A percentile compares a stretch with the other conserved stretches of the same genome.
These are phyloP conservation scores for Haplographium delicatum DNA, from an alignment of 495 filamentous ascomycete genomes.

Conservation along the genomic window DNA sequence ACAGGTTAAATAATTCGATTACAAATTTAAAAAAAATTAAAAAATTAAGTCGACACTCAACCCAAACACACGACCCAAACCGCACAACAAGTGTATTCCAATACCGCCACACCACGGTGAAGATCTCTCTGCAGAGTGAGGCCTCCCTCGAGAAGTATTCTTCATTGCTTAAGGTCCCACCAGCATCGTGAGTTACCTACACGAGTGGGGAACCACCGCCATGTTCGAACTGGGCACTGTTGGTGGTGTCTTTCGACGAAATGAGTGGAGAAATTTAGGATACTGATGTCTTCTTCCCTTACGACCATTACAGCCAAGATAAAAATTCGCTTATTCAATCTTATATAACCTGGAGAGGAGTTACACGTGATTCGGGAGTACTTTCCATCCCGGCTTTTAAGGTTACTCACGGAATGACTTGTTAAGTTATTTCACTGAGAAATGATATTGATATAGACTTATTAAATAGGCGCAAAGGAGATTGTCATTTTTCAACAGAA, in stretches of 20 bases:
- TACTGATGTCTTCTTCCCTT: conserved; percentile 23
- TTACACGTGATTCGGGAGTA: too few species aligned
- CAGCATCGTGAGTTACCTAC: conserved; percentile 30
- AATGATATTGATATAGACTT: too few species aligned
- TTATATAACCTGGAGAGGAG: conserved; percentile 3
- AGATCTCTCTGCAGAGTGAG: conserved; percentile 31
- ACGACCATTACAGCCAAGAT: conserved; percentile 26
- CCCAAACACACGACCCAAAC: conserved; percentile 22
- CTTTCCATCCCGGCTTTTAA: too few species aligned
- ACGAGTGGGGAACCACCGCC: conserved; percentile 28
- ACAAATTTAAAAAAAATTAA: conserved; percentile 12
- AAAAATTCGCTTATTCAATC: conserved; percentile 15
- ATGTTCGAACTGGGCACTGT: conserved; percentile 30
- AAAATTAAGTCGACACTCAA: conserved; percentile 25
- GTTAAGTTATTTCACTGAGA: conserved; percentile 1
- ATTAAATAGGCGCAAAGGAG: background rate
- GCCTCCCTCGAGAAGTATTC: conserved; percentile 29
- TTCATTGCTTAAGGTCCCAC: conserved; percentile 28
- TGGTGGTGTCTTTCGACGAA: conserved; percentile 16
- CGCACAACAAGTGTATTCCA: conserved; percentile 29
- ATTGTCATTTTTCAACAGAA: conserved; percentile 8
- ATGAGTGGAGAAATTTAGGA: conserved; percentile 21
- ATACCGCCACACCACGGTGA: conserved; percentile 30
- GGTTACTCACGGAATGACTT: too few species aligned
- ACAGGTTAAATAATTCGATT: too few species aligned